Conservation (phyloP, 2,329 filamentous ascomycete species). For the Trichoderma arundinaceum region DNA sequence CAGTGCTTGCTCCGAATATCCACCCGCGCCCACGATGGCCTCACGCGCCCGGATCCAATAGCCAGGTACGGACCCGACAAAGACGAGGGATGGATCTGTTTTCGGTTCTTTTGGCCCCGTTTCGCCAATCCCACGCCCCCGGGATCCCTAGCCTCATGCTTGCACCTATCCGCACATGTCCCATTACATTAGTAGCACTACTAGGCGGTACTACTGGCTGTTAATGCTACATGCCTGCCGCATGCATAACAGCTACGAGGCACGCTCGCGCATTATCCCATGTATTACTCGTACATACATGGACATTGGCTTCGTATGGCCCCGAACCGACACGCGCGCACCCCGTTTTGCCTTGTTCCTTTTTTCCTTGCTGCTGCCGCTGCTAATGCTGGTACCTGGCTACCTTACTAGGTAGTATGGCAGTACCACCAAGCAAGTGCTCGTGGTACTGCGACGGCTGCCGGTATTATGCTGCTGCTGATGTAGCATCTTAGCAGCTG, state of each 20-base stretch:
- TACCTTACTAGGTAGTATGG: no score
- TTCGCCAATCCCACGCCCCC: slow-evolving; percentile 31
- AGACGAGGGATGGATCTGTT: slow-evolving; percentile 22
- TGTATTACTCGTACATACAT: slow-evolving; percentile 23
- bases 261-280: neutral
- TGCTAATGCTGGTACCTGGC: neutral
- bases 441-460: no score
- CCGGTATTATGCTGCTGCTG: no score
- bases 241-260: slow-evolving; percentile 29
- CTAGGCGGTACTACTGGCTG: neutral
- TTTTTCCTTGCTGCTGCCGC: neutral
- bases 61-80: slow-evolving; percentile 30
- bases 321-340: neutral
- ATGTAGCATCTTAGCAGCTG: neutral
- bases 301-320: slow-evolving; percentile 22
- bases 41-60: slow-evolving; percentile 27
- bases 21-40: slow-evolving; percentile 24
- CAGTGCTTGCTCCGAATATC: neutral
- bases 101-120: slow-evolving; percentile 27
- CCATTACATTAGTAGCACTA: neutral
- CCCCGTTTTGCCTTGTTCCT: neutral
- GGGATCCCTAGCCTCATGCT: slow-evolving; percentile 28
- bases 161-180: slow-evolving; percentile 21
- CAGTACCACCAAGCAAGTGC: no score
- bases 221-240: slow-evolving; percentile 13